These are phyloP conservation scores for Fusarium papillatum DNA, from an alignment of 2,329 filamentous ascomycete species.

Conservation along the genomic window DNA sequence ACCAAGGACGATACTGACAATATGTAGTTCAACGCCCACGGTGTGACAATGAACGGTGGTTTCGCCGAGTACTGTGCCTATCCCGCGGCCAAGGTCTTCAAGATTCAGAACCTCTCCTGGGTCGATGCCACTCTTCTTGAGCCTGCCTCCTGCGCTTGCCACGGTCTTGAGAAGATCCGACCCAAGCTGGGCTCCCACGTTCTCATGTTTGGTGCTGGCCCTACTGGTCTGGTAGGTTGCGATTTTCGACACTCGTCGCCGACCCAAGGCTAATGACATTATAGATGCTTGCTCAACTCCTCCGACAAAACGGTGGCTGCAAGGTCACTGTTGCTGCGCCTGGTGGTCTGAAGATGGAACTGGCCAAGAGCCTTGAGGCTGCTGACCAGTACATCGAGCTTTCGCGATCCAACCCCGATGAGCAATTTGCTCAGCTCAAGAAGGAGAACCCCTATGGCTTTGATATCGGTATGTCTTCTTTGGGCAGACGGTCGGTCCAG, in stretches of 20 bases:
- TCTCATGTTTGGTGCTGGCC: conserved; percentile 76
- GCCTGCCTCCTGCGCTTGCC: conserved; percentile 79
- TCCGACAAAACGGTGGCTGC: conserved; percentile 76
- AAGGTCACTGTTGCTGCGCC: conserved; percentile 79
- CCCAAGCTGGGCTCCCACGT: conserved; percentile 75
- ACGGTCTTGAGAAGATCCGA: conserved; percentile 77
- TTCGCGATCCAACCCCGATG: conserved; percentile 65
- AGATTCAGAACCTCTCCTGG: conserved; percentile 74
- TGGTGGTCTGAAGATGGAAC: conserved; percentile 77
- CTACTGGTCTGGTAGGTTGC: conserved; percentile 71
- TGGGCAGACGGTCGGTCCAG: neutral
- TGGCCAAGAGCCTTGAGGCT: conserved; percentile 70
- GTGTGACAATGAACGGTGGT: conserved; percentile 77
- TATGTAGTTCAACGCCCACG: conserved; percentile 71
- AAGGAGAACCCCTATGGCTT: conserved; percentile 79
- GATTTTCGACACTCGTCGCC: neutral
- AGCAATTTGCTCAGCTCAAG: conserved; percentile 74
- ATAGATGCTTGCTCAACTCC: conserved; percentile 70
- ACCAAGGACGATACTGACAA: conserved; percentile 4
- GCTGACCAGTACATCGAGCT: conserved; percentile 68
- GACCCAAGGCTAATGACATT: neutral
- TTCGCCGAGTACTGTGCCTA: conserved; percentile 78
- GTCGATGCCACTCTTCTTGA: conserved; percentile 80
- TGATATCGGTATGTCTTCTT: conserved; percentile 66
- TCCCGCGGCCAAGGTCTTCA: conserved; percentile 70